phyloP scores from a whole-genome alignment of 2,329 filamentous ascomycete species.

The Trichoderma arundinaceum region DNA sequence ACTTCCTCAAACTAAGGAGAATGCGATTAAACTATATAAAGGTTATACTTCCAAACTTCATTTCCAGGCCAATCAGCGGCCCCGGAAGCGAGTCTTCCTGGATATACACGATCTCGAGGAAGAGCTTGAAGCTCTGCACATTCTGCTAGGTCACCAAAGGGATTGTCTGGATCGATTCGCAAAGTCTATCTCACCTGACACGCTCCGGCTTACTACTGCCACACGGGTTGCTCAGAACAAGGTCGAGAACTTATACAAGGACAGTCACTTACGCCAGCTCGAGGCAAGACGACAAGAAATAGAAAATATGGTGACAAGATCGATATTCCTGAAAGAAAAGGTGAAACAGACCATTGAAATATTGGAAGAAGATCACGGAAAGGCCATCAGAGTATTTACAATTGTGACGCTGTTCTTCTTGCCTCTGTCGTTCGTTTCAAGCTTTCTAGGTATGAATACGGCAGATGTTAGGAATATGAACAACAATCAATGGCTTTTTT shows the following conservation, averaged over 20 bases:
- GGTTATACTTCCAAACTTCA: neutral
- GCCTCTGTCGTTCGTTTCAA: constrained; percentile 34
- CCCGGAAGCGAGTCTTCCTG: constrained; percentile 31
- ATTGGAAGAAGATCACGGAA: constrained; percentile 41
- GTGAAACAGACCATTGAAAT: constrained; percentile 40
- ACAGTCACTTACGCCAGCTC: neutral
- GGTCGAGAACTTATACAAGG: neutral
- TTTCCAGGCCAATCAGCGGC: constrained; percentile 13
- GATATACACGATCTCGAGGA: constrained; percentile 35
- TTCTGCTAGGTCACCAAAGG: constrained; percentile 2
- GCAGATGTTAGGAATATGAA: constrained; percentile 50
- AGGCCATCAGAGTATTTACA: constrained; percentile 46
- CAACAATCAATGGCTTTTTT: constrained; percentile 48
- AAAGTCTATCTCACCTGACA: neutral
- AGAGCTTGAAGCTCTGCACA: constrained; percentile 35
- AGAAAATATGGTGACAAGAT: constrained; percentile 21
- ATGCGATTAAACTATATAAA: constrained; percentile 3
- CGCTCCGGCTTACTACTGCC: constrained; percentile 3
- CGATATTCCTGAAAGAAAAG: constrained; percentile 33
- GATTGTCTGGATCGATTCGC: neutral
- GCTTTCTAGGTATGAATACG: constrained; percentile 54
- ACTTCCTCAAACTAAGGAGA: neutral
- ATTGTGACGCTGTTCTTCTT: constrained; percentile 50
- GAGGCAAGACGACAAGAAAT: neutral
- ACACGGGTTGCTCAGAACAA: neutral